These are phyloP conservation scores for Porphyrellus sp. DNA, from an alignment of 1,284 basidiomycete genomes.

Conservation along the genomic window DNA sequence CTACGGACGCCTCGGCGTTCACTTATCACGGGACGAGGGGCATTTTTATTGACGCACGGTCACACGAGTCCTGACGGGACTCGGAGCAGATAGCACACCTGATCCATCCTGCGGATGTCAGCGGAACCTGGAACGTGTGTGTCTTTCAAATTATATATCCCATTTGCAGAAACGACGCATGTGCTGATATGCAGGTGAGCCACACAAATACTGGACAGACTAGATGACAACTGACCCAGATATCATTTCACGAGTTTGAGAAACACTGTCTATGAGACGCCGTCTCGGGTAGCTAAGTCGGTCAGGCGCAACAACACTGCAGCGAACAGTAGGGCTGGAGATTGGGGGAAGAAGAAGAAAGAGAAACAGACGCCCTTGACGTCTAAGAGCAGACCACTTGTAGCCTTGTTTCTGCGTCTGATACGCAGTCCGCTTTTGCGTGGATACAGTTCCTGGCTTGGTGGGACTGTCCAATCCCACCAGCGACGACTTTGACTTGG, in stretches of 20 bases:
- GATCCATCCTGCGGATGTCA: background rate
- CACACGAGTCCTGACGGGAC: background rate
- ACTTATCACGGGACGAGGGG: background rate
- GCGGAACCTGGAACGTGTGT: background rate
- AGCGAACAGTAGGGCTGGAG: no score
- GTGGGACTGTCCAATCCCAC: background rate
- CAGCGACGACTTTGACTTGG: no score
- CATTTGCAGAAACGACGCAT: no score
- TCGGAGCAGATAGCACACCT: background rate
- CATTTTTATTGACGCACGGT: background rate
- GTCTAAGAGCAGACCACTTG: background rate
- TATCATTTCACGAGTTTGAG: no score
- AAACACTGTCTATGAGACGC: no score
- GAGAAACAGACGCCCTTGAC: background rate
- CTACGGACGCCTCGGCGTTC: background rate
- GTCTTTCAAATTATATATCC: no score
- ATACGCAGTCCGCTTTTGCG: background rate
- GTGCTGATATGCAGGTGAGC: background rate
- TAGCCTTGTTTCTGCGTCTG: constrained; percentile 1
- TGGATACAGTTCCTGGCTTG: background rate
- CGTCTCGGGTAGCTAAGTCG: background rate
- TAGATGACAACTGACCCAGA: no score
- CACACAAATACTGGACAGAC: background rate
- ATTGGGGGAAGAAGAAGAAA: background rate
- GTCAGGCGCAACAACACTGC: no score